phyloP scores from a whole-genome alignment of 2,329 filamentous ascomycete species.

The Cytospora paraplurivora region DNA sequence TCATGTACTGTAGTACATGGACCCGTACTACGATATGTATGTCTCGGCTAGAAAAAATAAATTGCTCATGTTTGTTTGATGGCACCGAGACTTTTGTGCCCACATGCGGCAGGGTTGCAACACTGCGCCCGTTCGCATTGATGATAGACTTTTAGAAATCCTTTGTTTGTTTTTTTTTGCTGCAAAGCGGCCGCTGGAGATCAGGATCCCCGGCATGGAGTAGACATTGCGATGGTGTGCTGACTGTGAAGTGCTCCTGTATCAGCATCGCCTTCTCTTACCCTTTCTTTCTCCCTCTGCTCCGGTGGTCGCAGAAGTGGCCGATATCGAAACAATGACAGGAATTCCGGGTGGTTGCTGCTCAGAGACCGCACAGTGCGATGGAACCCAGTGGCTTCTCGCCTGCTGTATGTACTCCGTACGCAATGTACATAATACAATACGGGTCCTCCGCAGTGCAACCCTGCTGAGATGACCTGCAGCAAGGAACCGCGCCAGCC shows the following conservation, averaged over 20 bases:
- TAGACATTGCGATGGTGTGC: not conserved
- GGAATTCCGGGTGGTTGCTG: not conserved
- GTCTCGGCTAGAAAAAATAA: constrained; percentile 26
- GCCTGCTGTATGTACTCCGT: constrained; percentile 6
- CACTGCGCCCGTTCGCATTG: not conserved
- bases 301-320: not conserved
- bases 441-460: constrained; percentile 21
- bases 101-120: constrained; percentile 1
- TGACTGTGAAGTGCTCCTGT: not conserved
- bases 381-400: not conserved
- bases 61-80: constrained; percentile 25
- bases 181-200: not conserved
- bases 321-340: not conserved
- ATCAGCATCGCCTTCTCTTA: not conserved
- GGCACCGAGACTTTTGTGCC: constrained; percentile 14
- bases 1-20: not conserved
- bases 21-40: constrained; percentile 20
- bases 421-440: constrained; percentile 2
- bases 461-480: constrained; percentile 28
- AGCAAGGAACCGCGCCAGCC: constrained; percentile 21
- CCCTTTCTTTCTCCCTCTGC: not conserved
- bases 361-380: constrained; percentile 12
- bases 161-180: not conserved
- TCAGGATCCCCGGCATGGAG: not conserved
- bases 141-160: not conserved